Base-by-base conservation (phyloP, 352 stramenopile species). In the Poterioochromonas sp. region DNA sequence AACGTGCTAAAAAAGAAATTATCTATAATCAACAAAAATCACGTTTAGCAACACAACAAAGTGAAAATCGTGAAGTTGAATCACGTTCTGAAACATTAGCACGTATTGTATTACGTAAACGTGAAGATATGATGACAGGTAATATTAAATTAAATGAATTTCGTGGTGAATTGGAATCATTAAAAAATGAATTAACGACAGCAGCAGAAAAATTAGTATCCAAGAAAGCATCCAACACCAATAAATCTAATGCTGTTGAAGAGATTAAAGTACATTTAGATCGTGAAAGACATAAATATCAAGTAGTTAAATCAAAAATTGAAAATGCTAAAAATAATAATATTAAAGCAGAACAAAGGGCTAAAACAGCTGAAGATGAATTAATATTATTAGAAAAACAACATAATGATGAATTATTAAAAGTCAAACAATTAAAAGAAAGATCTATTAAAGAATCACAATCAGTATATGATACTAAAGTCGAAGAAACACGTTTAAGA, bases 391-490 rank as follows among this genome's bases (percentile, higher is more conserved):
- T 83, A 37, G 86, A 90, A 80, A 85, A 82, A 43, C 82, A 88
- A 63, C 58, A 88, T 0, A 83, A 87, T 51, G 53, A 81, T 62
- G 73, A 82, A 32, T 80, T 89, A 70, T 70, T 80, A 0, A 84
- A 88, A 51, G 77, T 92, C 39, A 85, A 83, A 26, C 80, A 83
- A 43, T 86, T 96, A 54, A 97, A 97, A 81, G 90, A 97, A 54
- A 87, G 87, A 79, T 92, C 95, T 84, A 96, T 97, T 81, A 90
- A 90, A 68, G 88, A 92, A 77, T 93, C 86, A 60, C 90, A 97
- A 82, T 83, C 87, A 64, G 84, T 97, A 8, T 93, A 94, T 77
- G 86, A 82, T 2, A 82, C 95, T 44, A 86, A 90, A 8, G 89
- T 95, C 78, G 85, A 89, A 70, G 93, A 97, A 82, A 86, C 88